phyloP scores from a whole-genome alignment of 352 stramenopile genomes.

The Plasmopara viticola region DNA sequence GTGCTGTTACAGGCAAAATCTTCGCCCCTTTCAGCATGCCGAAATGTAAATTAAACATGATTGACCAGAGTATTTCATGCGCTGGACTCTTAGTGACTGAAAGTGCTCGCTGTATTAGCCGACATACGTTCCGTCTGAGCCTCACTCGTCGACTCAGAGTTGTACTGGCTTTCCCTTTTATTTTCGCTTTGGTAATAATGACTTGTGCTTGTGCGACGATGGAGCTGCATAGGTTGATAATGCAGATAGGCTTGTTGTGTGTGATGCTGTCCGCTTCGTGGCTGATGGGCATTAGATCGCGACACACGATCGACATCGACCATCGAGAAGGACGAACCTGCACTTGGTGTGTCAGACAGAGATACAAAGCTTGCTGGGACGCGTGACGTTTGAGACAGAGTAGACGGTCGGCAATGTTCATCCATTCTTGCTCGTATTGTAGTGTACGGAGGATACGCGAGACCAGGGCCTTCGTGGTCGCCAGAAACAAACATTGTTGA shows the following conservation, averaged over 20 bases:
- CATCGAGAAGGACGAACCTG: constrained; percentile 45
- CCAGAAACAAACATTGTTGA: constrained; percentile 14
- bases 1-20: no score
- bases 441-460: constrained; percentile 20
- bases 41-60: no score
- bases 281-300: constrained; percentile 9
- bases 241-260: constrained; percentile 12
- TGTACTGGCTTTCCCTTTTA: constrained; percentile 15
- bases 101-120: not conserved
- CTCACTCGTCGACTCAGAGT: constrained; percentile 7
- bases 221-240: constrained; percentile 8
- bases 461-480: constrained; percentile 1
- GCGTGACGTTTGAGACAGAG: constrained; percentile 14
- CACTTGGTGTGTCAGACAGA: constrained; percentile 11
- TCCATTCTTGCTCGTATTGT: constrained; percentile 15
- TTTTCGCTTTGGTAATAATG: constrained; percentile 22
- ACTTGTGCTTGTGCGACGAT: constrained; percentile 15
- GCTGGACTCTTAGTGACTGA: no score
- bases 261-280: constrained; percentile 16
- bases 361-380: constrained; percentile 26
- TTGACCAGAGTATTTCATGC: no score
- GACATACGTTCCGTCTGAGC: constrained; percentile 9
- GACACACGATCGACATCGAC: constrained; percentile 44
- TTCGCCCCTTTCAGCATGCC: no score
- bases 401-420: not conserved